Base-by-base conservation (phyloP, 2,329 filamentous ascomycete species). In the Arachnomyces sp. region DNA sequence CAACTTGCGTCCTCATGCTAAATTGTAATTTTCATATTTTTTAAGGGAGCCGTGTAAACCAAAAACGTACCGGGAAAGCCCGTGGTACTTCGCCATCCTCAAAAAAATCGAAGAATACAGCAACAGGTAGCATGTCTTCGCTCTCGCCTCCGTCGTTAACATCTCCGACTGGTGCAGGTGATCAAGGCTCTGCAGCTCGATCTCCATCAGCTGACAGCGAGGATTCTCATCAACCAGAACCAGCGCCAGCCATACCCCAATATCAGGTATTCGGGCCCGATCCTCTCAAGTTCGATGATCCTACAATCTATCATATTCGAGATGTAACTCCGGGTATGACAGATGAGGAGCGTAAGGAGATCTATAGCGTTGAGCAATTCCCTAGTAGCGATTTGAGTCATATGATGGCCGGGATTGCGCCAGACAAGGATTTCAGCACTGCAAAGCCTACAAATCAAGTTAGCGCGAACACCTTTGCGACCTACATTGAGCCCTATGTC, bases 371-470 rank as follows among this genome's bases (percentile, higher is more conserved):
- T 12, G 80, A 84, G 3, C 73, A 77, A 11, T 98, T 92, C 57
- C 92, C 92, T 1, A 75, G 74, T 38, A 82, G 77, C 48, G 86
- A 95, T 55, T 73, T 98, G 7, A 74, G 80, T 43, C 82, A 95
- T 56, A 72, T 92, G 50, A 93, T 94, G 48, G 84, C 90, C 8
- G 92, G 92, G 35, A 81, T 84, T 30, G 85, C 89, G 1, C 90
- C 92, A 1, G 89, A 96, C 62, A 88, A 86, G 60, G 92, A 98
- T 66, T 96, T 95, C 56, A 95, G 86, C 59, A 94, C 80, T 57
- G 84, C 87, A 28, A 98, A 96, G 60, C 88, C 90, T 4, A 82
- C 82, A 14, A 94, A 90, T 54, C 92, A 98, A 68, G 92, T 96
- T 60, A 89, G 85, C 59, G 92, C 92, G 49, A 84, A 80, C 42